A percentile compares a stretch with the other conserved stretches of the same genome.
phyloP scores from a whole-genome alignment of 352 stramenopile genomes.

The Phytophthora nicotianae region DNA sequence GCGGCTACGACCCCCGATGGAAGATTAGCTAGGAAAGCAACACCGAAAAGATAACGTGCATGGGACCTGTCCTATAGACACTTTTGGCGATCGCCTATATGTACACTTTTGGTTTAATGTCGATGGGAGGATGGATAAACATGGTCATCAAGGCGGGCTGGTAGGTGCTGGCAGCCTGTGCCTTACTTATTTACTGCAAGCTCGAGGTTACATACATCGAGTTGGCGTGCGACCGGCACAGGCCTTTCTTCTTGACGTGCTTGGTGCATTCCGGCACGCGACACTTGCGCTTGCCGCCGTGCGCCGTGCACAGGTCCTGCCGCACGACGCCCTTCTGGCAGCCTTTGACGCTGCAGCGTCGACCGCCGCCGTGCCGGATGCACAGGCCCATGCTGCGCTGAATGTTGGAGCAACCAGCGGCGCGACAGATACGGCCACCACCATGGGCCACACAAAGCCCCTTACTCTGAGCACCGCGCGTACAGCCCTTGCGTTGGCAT shows the following conservation, averaged over 20 bases:
- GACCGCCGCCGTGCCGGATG: slow-evolving; percentile 86
- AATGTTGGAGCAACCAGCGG: slow-evolving; percentile 84
- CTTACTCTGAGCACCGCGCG: slow-evolving; percentile 80
- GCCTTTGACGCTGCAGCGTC: slow-evolving; percentile 79
- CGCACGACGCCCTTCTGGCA: slow-evolving; percentile 88
- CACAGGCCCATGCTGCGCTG: slow-evolving; percentile 88
- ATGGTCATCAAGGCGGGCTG: background rate
- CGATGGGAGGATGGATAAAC: background rate
- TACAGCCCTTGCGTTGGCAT: slow-evolving; percentile 86
- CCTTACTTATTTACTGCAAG: slow-evolving; percentile 29
- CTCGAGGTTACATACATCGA: slow-evolving; percentile 43
- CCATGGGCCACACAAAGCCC: slow-evolving; percentile 85
- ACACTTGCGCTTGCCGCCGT: slow-evolving; percentile 87
- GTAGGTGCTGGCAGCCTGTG: background rate
- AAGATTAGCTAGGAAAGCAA: background rate
- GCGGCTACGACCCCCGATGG: slow-evolving; percentile 3
- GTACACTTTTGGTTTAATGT: slow-evolving; percentile 36
- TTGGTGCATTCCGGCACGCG: slow-evolving; percentile 81
- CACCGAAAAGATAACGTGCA: background rate
- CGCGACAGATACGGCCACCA: slow-evolving; percentile 79
- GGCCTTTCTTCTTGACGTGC: slow-evolving; percentile 87
- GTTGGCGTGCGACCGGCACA: slow-evolving; percentile 81
- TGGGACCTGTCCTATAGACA: slow-evolving; percentile 6
- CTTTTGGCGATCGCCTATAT: slow-evolving; percentile 20
- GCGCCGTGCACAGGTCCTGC: slow-evolving; percentile 85